Conservation (phyloP, 2,329 filamentous ascomycete species). For the Cladosporium sp. region DNA sequence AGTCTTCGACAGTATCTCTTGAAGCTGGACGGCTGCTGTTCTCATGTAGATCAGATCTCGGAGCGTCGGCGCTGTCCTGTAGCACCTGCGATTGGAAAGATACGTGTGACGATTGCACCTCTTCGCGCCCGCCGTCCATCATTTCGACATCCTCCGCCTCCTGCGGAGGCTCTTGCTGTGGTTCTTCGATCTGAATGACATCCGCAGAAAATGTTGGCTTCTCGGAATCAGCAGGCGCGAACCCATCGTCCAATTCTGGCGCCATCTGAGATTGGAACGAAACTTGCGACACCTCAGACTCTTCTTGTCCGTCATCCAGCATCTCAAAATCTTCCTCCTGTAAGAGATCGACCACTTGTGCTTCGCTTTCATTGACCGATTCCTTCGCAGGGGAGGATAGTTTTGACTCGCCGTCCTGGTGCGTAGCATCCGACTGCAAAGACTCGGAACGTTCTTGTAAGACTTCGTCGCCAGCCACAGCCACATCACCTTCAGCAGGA, state of each 20-base stretch:
- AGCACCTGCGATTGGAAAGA: constrained; percentile 5
- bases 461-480: background rate
- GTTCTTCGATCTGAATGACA: background rate
- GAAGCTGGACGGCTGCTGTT: constrained; percentile 4
- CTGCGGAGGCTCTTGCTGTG: background rate
- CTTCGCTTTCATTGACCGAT: background rate
- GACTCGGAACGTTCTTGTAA: background rate
- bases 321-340: background rate
- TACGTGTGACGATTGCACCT: background rate
- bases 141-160: background rate
- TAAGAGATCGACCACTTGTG: background rate
- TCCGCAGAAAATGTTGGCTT: background rate
- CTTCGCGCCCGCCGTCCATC: background rate
- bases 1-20: constrained; percentile 5
- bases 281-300: background rate
- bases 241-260: background rate
- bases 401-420: background rate
- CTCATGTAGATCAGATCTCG: background rate
- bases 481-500: background rate
- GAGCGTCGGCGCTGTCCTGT: background rate
- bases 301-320: background rate
- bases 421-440: background rate
- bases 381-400: background rate
- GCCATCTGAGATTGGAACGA: constrained; percentile 8
- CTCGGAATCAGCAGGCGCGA: background rate